Conservation (phyloP, 2,329 filamentous ascomycete genomes). For the Fusarium veterinarium region DNA sequence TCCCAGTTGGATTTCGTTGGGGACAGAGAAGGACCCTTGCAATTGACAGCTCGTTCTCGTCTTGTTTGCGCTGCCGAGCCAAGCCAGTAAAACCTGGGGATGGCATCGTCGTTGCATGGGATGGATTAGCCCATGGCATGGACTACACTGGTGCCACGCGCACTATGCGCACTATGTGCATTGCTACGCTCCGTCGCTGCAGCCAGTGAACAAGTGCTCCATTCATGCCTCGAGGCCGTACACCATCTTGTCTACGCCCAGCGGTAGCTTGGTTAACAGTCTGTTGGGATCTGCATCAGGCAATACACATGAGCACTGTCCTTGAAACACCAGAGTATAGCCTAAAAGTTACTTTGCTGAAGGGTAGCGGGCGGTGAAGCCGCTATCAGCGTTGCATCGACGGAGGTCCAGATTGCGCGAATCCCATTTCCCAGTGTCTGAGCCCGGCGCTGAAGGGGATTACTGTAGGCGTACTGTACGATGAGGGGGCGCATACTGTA, state of each 20-base stretch:
- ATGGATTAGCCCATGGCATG: slow-evolving; percentile 19
- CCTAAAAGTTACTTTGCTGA: slow-evolving; percentile 27
- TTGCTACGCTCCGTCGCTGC: slow-evolving; percentile 24
- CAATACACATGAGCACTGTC: slow-evolving; percentile 35
- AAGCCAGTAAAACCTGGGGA: slow-evolving; percentile 39
- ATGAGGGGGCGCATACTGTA: slow-evolving; percentile 25
- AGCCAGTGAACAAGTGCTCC: slow-evolving; percentile 26
- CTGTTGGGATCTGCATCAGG: slow-evolving; percentile 42
- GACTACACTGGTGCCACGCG: slow-evolving; percentile 44
- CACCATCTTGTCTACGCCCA: slow-evolving; percentile 36
- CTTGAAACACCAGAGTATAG: neutral
- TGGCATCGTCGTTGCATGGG: slow-evolving; percentile 23
- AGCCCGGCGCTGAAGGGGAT: slow-evolving; percentile 9
- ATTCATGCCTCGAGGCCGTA: slow-evolving; percentile 40
- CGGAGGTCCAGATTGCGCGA: slow-evolving; percentile 38
- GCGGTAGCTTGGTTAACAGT: slow-evolving; percentile 24
- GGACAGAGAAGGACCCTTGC: slow-evolving; percentile 15
- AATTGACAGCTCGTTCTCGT: slow-evolving; percentile 12
- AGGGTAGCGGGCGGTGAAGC: slow-evolving; percentile 40
- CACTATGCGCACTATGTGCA: slow-evolving; percentile 33
- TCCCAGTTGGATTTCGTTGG: slow-evolving; percentile 30
- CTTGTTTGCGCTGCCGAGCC: slow-evolving; percentile 19
- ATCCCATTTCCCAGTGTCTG: slow-evolving; percentile 29
- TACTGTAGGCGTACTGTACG: slow-evolving; percentile 21
- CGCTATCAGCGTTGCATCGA: slow-evolving; percentile 38